Base-by-base conservation (phyloP, 139 green algal species). In the Chlamydomonas eustigma region DNA sequence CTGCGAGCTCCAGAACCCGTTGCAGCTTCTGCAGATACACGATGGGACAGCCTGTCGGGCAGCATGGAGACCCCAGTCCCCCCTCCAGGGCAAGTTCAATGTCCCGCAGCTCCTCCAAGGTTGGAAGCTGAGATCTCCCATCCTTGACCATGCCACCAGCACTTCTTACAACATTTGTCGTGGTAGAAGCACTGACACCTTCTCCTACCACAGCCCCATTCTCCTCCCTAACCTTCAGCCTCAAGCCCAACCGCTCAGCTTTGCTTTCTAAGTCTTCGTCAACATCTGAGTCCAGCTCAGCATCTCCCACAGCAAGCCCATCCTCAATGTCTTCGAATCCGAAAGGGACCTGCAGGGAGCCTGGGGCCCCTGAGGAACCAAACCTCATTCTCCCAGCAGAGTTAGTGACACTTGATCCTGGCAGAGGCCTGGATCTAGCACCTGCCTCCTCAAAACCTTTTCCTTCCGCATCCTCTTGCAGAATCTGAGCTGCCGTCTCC, bases 401-500 rank as follows among this genome's bases (percentile, higher is more conserved):
- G n/a, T n/a, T n/a, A n/a, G n/a, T n/a, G n/a, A n/a, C n/a, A n/a
- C n/a, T n/a, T n/a, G n/a, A n/a, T n/a, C n/a, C n/a, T n/a, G n/a
- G n/a, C n/a, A n/a, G n/a, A n/a, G n/a, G n/a, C n/a, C n/a, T n/a
- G n/a, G n/a, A n/a, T n/a, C n/a, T n/a, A n/a, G n/a, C n/a, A n/a
- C n/a, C n/a, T n/a, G n/a, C n/a, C n/a, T n/a, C n/a, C 24, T 72
- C 65, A 39, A 5, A 33, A 34, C 22, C 65, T 12, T 72, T 31
- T 33, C 33, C 65, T 12, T 18, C 65, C 65, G 39, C 65, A n/a
- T 39, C 65, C 31, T 72, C 79, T 8, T 30, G 39, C 32, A 88
- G 73, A 68, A 95, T 63, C 22, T 81, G 74, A 50, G 80, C 72
- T 0, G 90, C 89, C 65, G 94, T 91, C 2, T 87, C 79, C 74